Percentiles rank a stretch among this genome's conserved stretches.
Conservation (phyloP, 768 basidiomycete genomes). For the Russula griseocarnosa region DNA sequence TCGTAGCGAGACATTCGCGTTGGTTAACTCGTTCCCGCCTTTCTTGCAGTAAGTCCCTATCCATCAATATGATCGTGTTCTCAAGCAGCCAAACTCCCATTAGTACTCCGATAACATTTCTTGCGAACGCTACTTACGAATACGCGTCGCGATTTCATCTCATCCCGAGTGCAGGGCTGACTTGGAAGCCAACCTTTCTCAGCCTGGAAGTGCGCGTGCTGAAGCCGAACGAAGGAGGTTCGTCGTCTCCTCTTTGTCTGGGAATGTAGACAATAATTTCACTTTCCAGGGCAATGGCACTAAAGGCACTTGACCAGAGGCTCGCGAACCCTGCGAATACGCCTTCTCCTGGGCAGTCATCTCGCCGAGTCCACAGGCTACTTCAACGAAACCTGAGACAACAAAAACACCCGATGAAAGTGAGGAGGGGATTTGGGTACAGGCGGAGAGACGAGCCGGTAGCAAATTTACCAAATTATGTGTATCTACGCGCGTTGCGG, state of each 20-base stretch:
- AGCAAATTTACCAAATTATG: slow-evolving; percentile 11
- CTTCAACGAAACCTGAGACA: slow-evolving; percentile 18
- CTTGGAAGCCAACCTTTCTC: slow-evolving; percentile 69
- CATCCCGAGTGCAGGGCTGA: slow-evolving; percentile 65
- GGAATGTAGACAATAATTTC: background rate
- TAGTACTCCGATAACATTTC: slow-evolving; percentile 67
- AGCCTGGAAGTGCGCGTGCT: slow-evolving; percentile 82
- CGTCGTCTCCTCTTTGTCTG: slow-evolving; percentile 30
- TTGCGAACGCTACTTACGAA: slow-evolving; percentile 65
- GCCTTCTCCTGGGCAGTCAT: slow-evolving; percentile 23
- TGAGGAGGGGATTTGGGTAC: slow-evolving; percentile 21
- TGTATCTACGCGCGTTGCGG: slow-evolving; percentile 15
- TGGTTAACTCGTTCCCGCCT: slow-evolving; percentile 96
- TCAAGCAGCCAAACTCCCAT: background rate
- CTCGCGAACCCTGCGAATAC: slow-evolving; percentile 52
- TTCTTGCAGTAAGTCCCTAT: slow-evolving; percentile 66
- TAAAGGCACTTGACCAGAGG: slow-evolving; percentile 94
- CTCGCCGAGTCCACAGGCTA: slow-evolving; percentile 14
- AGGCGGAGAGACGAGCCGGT: slow-evolving; percentile 12
- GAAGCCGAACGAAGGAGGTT: slow-evolving; percentile 95
- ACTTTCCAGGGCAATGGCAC: slow-evolving; percentile 74
- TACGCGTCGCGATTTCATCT: slow-evolving; percentile 67
- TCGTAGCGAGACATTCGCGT: slow-evolving; percentile 91
- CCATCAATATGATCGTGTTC: background rate
- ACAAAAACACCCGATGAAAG: slow-evolving; percentile 19